Conservation (phyloP, 2,329 filamentous ascomycete genomes). For the Neofusicoccum ribis region DNA sequence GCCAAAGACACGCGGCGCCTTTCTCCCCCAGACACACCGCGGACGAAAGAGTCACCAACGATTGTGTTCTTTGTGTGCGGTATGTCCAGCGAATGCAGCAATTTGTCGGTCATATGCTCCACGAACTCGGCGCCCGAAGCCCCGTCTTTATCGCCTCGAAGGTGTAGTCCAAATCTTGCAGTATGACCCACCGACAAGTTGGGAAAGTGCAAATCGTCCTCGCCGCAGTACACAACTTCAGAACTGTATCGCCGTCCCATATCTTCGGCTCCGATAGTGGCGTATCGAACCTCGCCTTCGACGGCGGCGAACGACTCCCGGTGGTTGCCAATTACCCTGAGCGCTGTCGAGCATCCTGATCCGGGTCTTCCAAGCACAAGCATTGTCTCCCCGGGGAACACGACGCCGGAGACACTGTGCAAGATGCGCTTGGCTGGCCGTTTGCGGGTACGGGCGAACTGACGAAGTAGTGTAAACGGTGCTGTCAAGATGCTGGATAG, state of each 20-base stretch:
- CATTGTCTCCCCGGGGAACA: conserved; percentile 72
- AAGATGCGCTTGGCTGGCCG: conserved; percentile 65
- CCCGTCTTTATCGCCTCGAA: conserved; percentile 61
- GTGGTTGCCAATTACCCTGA: conserved; percentile 68
- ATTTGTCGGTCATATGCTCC: conserved; percentile 67
- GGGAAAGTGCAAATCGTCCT: conserved; percentile 75
- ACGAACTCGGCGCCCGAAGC: conserved; percentile 45
- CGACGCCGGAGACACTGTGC: conserved; percentile 64
- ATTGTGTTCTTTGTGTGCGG: conserved; percentile 71
- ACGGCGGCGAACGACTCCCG: conserved; percentile 60
- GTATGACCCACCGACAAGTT: conserved; percentile 74
- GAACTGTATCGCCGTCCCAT: conserved; percentile 54
- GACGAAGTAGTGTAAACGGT: conserved; percentile 33
- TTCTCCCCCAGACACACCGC: conserved; percentile 57
- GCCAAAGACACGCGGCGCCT: conserved; percentile 51
- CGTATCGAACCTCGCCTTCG: conserved; percentile 55
- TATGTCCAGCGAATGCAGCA: conserved; percentile 61
- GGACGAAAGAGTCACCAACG: conserved; percentile 72
- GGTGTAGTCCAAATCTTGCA: conserved; percentile 67
- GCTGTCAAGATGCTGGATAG: conserved; percentile 52
- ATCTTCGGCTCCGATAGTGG: conserved; percentile 23
- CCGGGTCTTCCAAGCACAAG: conserved; percentile 69
- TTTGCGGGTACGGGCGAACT: conserved; percentile 40
- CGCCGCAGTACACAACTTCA: conserved; percentile 72
- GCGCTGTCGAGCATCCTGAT: conserved; percentile 68